These are phyloP conservation scores for Gastrolobium bilobum DNA, from an alignment of 306 rosid genomes.

Conservation along the genomic window DNA sequence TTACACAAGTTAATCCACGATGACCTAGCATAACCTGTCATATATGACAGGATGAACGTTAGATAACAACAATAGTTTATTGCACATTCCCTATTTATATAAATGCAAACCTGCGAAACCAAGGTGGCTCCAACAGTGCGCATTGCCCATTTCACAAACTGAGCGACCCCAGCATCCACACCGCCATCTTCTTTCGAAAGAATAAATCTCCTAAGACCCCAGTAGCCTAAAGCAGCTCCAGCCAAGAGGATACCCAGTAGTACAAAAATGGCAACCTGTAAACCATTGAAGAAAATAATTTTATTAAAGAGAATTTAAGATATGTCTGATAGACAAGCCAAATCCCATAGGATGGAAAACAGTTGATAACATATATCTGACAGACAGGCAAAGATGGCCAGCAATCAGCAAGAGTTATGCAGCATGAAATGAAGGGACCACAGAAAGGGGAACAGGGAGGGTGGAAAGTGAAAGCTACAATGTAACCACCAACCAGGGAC, in stretches of 20 bases:
- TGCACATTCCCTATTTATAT: background rate
- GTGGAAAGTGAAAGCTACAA: background rate
- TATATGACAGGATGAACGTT: background rate
- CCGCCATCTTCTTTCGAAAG: conserved; percentile 69
- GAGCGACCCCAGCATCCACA: conserved; percentile 79
- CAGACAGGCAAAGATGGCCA: conserved; percentile 31
- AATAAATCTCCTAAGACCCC: no score
- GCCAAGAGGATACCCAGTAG: conserved; percentile 36
- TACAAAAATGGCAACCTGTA: conserved; percentile 71
- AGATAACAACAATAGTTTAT: conserved; percentile 18
- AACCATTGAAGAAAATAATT: conserved; percentile 30
- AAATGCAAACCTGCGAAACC: conserved; percentile 71
- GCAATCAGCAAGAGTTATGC: conserved; percentile 31
- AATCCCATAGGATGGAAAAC: conserved; percentile 29
- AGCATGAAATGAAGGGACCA: background rate
- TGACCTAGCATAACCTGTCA: conserved; percentile 25
- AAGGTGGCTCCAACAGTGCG: conserved; percentile 64
- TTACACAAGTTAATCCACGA: background rate
- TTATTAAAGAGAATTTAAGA: conserved; percentile 21
- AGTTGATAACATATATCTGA: conserved; percentile 28
- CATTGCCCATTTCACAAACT: conserved; percentile 91
- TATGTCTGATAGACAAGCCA: conserved; percentile 27
- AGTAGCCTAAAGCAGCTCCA: conserved; percentile 40
- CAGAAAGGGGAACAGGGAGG: background rate
- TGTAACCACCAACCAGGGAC: background rate